phyloP scores from a whole-genome alignment of 1,284 basidiomycete genomes.

The Gastroboletus turbinatus region DNA sequence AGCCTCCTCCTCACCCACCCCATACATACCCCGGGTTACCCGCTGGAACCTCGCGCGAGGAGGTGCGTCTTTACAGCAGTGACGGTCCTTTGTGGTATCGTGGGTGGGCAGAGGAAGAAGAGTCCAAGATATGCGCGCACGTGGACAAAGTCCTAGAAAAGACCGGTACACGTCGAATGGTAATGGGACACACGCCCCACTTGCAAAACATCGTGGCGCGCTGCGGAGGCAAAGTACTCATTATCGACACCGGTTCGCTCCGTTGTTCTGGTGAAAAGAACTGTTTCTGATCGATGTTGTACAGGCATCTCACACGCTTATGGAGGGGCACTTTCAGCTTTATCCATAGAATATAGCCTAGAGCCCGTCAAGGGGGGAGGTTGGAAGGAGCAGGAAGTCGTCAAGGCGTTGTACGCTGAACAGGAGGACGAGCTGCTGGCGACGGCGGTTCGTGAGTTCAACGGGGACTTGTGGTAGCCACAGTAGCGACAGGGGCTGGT shows the following conservation, averaged over 20 bases:
- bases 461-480: conserved; percentile 23
- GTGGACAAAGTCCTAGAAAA: conserved; percentile 69
- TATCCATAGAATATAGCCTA: conserved; percentile 82
- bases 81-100: conserved; percentile 91
- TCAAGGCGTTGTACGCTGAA: conserved; percentile 75
- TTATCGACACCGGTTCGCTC: conserved; percentile 78
- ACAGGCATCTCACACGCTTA: conserved; percentile 90
- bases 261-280: background rate
- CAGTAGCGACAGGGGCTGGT: conserved; percentile 11
- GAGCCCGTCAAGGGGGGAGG: conserved; percentile 45
- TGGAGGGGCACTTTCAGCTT: conserved; percentile 84
- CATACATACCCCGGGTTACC: conserved; percentile 79
- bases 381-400: conserved; percentile 77
- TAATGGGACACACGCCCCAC: conserved; percentile 94
- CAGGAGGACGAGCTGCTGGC: conserved; percentile 48
- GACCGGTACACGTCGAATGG: conserved; percentile 80
- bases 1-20: conserved; percentile 80
- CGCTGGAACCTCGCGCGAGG: conserved; percentile 58
- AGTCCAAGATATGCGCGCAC: conserved; percentile 65
- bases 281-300: conserved; percentile 1
- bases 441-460: conserved; percentile 26
- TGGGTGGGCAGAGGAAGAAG: conserved; percentile 79
- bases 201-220: conserved; percentile 80
- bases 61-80: conserved; percentile 67
- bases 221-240: conserved; percentile 84